These are phyloP conservation scores for Emmonsia crescens DNA, from an alignment of 2,329 filamentous ascomycete genomes.

Conservation along the genomic window DNA sequence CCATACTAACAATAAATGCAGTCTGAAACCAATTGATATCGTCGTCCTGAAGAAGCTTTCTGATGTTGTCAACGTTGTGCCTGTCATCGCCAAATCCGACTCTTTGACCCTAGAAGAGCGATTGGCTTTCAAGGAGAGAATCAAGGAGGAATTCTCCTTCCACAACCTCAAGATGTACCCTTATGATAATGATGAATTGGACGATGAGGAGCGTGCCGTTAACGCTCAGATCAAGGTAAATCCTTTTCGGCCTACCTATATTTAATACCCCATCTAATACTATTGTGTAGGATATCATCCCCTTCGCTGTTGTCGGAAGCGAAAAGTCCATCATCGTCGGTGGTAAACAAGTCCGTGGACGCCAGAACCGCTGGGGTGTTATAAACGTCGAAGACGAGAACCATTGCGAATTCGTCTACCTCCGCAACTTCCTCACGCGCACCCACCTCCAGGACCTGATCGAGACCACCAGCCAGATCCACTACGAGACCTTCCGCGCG, in stretches of 20 bases:
- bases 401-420: conserved; percentile 98
- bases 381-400: conserved; percentile 99
- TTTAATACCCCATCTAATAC: neutral
- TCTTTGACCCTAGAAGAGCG: conserved; percentile 93
- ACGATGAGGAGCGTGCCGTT: conserved; percentile 86
- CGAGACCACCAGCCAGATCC: conserved; percentile 98
- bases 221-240: conserved; percentile 93
- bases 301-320: conserved; percentile 94
- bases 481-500: conserved; percentile 99
- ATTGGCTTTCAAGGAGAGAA: conserved; percentile 92
- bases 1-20: conserved; percentile 15
- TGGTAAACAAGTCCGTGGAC: conserved; percentile 92
- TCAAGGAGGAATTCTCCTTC: conserved; percentile 99
- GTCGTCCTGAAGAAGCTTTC: conserved; percentile 99
- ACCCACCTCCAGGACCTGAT: conserved; percentile 98
- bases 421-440: conserved; percentile 95
- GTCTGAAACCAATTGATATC: conserved; percentile 96
- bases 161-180: conserved; percentile 99
- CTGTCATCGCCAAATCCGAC: conserved; percentile 97
- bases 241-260: conserved; percentile 3
- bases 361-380: conserved; percentile 98
- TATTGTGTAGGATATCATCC: conserved; percentile 67
- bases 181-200: conserved; percentile 98
- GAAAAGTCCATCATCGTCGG: conserved; percentile 97
- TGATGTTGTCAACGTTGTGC: conserved; percentile 97